Base-by-base conservation (phyloP, 2,329 filamentous ascomycete species). In the Aspergillus sp. region DNA sequence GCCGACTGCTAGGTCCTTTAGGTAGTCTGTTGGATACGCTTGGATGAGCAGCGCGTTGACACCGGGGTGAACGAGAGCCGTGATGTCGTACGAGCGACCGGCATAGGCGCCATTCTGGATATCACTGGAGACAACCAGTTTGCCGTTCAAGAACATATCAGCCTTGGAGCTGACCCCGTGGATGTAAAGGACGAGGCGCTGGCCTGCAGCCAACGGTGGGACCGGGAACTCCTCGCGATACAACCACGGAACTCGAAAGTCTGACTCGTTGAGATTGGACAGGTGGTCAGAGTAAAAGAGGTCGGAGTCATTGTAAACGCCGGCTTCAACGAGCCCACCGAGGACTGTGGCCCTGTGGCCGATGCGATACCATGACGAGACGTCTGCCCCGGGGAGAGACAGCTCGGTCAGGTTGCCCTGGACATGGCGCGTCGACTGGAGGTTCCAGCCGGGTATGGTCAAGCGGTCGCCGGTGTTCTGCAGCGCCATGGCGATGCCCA, bases 101-200 rank as follows among this genome's bases (percentile, higher is more conserved):
- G 71, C 81, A 50, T 86, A 88, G 0, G 84, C 76, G 2, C 85
- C 85, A 8, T 76, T 76, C 62, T 87, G 85, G 6, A 72, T 61
- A 0, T 73, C 62, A 5, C 77, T 81, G 26, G 76, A 76, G 2
- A 77, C 83, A 15, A 88, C 68, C 56, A 79, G 71, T 30, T 74
- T 69, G 12, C 84, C 84, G 56, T 88, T 88, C 48, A 88, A 59
- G 57, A 78, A 86, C 5, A 88, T 78, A 61, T 87, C 85, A 1
- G 83, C 85, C 32, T 79, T 79, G 1, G 85, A 85, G 0, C 80
- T 82, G 61, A 88, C 84, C 4, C 85, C 85, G 58, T 87, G 76
- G 0, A 84, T 87, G 34, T 80, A 71, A 2, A 88, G 71, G 26
- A 82, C 76, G 60, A 80, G 83, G 62, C 85, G 80, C 34, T 76